phyloP scores from a whole-genome alignment of 106 monocot species.

The Alisma plantagoaquatica region DNA sequence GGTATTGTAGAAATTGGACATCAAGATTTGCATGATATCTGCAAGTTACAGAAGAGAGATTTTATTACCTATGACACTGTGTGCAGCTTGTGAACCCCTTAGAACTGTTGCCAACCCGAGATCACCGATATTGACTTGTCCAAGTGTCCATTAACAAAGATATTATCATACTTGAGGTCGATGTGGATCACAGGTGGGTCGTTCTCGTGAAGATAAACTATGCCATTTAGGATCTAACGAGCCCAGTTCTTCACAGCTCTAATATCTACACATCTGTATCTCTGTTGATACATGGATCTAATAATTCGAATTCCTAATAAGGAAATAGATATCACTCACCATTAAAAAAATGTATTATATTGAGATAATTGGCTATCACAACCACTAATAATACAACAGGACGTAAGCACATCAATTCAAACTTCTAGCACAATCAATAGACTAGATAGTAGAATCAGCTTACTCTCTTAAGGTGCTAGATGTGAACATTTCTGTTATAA shows the following conservation, averaged over 20 bases:
- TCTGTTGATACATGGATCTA: constrained; percentile 44
- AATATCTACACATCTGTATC: constrained; percentile 68
- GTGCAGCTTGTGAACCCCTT: constrained; percentile 34
- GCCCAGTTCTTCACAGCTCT: constrained; percentile 92
- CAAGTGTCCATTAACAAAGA: constrained; percentile 91
- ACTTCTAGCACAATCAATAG: too few species aligned
- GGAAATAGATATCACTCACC: not conserved
- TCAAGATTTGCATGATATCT: not conserved
- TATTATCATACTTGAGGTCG: constrained; percentile 91
- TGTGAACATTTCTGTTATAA: constrained; percentile 98
- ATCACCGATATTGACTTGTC: constrained; percentile 90
- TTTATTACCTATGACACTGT: constrained; percentile 65
- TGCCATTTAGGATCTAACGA: constrained; percentile 65
- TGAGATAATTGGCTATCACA: too few species aligned
- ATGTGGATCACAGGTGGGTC: constrained; percentile 79
- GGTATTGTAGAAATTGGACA: not conserved
- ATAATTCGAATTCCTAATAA: not conserved
- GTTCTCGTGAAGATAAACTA: constrained; percentile 64
- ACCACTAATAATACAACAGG: too few species aligned
- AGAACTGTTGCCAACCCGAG: constrained; percentile 74
- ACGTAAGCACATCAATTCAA: not conserved
- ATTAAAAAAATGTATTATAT: too few species aligned
- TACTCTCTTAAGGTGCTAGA: constrained; percentile 91
- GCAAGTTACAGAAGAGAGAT: not conserved
- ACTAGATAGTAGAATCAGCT: too few species aligned